phyloP scores from a whole-genome alignment of 148 eudicot genomes.

The Arctostaphylos glauca region DNA sequence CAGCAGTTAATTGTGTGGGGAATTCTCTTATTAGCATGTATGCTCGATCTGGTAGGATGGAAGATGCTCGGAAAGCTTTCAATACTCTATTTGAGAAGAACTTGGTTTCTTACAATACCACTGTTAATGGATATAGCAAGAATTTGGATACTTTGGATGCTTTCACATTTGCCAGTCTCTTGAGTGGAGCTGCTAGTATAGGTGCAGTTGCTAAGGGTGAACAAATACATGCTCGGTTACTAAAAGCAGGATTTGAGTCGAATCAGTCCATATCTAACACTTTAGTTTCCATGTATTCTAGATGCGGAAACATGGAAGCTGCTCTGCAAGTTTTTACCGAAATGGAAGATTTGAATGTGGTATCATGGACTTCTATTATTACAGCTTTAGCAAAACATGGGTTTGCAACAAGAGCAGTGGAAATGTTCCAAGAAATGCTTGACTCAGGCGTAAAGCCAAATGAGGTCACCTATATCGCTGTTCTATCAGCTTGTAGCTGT shows the following conservation, averaged over 20 bases:
- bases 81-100: slow-evolving; percentile 53
- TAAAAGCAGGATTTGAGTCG: slow-evolving; percentile 50
- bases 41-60: slow-evolving; percentile 45
- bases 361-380: slow-evolving; percentile 76
- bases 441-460: slow-evolving; percentile 53
- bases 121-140: slow-evolving; percentile 49
- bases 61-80: slow-evolving; percentile 56
- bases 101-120: slow-evolving; percentile 46
- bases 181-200: slow-evolving; percentile 62
- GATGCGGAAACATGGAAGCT: slow-evolving; percentile 62
- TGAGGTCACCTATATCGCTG: slow-evolving; percentile 62
- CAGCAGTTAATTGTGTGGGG: slow-evolving; percentile 45
- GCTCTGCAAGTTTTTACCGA: slow-evolving; percentile 46
- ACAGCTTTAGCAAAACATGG: slow-evolving; percentile 70
- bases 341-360: slow-evolving; percentile 39
- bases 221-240: slow-evolving; percentile 52
- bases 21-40: slow-evolving; percentile 61
- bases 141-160: slow-evolving; percentile 44
- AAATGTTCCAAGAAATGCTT: slow-evolving; percentile 56
- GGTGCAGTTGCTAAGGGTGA: slow-evolving; percentile 65
- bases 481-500: slow-evolving; percentile 78
- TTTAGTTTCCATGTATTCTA: slow-evolving; percentile 65
- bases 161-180: slow-evolving; percentile 55
- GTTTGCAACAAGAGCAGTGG: slow-evolving; percentile 46
- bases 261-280: slow-evolving; percentile 49